Percentiles rank a stretch among this genome's conserved stretches.
Evolutionary conservation across 129 eudicot species (phyloP).

Genomic region (Smallanthus sonchifolius): DNA sequence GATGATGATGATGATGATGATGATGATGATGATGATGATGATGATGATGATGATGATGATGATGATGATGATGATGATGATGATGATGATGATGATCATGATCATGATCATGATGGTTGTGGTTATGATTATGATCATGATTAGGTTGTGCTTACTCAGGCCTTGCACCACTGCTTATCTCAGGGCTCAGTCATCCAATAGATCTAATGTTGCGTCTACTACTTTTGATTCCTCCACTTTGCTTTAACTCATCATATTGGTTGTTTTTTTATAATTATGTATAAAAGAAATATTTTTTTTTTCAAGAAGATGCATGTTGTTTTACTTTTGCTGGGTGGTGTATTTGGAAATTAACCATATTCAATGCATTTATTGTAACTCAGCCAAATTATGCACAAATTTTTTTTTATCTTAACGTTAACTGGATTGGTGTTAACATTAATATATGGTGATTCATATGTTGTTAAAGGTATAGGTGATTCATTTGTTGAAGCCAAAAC

Average conservation of each 20-base stretch:
- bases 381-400: no score
- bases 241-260: neutral
- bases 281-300: neutral
- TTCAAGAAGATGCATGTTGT: neutral
- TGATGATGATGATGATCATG: neutral
- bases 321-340: neutral
- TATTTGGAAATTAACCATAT: neutral
- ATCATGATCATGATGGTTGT: no score
- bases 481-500: no score
- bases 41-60: neutral
- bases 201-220: neutral
- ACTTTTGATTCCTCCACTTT: constrained; percentile 9
- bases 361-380: neutral
- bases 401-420: neutral
- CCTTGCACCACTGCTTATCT: constrained; percentile 16
- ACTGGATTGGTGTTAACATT: neutral
- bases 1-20: neutral
- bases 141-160: neutral
- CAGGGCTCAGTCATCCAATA: constrained; percentile 11
- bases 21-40: neutral
- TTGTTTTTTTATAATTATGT: neutral
- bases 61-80: neutral
- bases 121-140: neutral
- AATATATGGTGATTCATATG: neutral
- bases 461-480: no score